These are phyloP conservation scores for Davidsoniella eucalypti DNA, from an alignment of 2,329 filamentous ascomycete species.

Conservation along the genomic window DNA sequence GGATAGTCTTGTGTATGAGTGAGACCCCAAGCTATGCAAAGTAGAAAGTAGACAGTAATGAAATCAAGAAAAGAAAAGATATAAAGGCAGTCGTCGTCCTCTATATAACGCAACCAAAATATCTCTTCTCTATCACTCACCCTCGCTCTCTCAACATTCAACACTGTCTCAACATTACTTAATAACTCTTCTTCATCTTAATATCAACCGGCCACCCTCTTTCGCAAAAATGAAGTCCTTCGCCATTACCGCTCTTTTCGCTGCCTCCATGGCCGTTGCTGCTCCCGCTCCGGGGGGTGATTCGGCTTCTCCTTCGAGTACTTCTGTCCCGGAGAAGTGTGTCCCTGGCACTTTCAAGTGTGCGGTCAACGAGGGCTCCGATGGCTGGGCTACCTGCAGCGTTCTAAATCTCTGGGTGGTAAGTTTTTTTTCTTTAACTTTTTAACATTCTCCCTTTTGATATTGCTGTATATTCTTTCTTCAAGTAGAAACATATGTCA, in stretches of 20 bases:
- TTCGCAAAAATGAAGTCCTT: background rate
- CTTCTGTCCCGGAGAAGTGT: conserved; percentile 16
- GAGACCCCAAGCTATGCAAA: too few species aligned
- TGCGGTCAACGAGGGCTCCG: conserved; percentile 13
- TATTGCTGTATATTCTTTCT: background rate
- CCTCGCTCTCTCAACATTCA: too few species aligned
- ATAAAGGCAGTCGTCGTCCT: too few species aligned
- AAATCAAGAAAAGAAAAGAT: too few species aligned
- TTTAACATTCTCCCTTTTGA: background rate
- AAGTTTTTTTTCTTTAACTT: conserved; percentile 14
- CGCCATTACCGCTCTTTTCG: background rate
- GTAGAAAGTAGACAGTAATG: too few species aligned
- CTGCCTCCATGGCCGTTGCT: background rate
- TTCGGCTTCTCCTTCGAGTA: too few species aligned
- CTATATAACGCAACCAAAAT: too few species aligned
- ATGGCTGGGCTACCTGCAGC: conserved; percentile 22
- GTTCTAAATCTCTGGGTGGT: conserved; percentile 19
- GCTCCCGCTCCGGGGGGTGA: conserved; percentile 1
- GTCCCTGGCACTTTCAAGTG: conserved; percentile 22
- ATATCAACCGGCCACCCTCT: background rate
- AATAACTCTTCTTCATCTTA: background rate
- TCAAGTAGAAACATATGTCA: background rate
- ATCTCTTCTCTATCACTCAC: too few species aligned
- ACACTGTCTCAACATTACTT: background rate
- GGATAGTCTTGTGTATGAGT: too few species aligned